Base-by-base conservation (phyloP, 345 rosid species). In the Boechera retrofracta region DNA sequence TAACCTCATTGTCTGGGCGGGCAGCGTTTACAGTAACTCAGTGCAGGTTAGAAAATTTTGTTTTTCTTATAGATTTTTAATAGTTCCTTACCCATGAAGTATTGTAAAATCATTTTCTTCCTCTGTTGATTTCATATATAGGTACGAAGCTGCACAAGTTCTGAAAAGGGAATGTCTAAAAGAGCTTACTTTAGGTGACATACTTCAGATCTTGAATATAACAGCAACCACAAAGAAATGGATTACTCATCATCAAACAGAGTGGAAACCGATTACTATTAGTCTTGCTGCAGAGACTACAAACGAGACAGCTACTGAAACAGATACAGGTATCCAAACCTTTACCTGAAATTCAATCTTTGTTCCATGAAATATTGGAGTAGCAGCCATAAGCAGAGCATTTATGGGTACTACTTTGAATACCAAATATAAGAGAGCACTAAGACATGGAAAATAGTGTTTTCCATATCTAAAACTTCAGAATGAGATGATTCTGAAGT, bases 231-330 rank as follows among this genome's bases (percentile, higher is more conserved):
- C 55, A 33, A 93, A 88, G 81, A 87, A 87, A 80, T 93, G 98
- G 97, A 88, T 93, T 77, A 74, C 74, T 64, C 79, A 67, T 75
- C 86, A 85, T 70, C 94, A 79, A 51, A 80, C 85, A 8, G 95
- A 93, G 75, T 93, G 98, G 98, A 90, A 83, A 75, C 98, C 97
- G 38, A 78, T 93, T 72, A 83, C 64, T 56, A 66, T 91, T 61
- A 82, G 79, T 72, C 70, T 91, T 62, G 73, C 83, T 31, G 74
- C 41, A 26, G 88, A 77, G 70, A 69, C 42, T 5, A 45, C 55
- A 44, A 70, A 67, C 41, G 82, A 82, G 67, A 35, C 58, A 21
- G 85, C 49, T 77, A 58, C 74, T 28, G 72, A 77, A 56, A 56
- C 71, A 36, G 61, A 47, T 51, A 45, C 67, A 77, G 76, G 76